phyloP scores from a whole-genome alignment of 257 asterid species.

The Ophiorrhiza pumila region DNA sequence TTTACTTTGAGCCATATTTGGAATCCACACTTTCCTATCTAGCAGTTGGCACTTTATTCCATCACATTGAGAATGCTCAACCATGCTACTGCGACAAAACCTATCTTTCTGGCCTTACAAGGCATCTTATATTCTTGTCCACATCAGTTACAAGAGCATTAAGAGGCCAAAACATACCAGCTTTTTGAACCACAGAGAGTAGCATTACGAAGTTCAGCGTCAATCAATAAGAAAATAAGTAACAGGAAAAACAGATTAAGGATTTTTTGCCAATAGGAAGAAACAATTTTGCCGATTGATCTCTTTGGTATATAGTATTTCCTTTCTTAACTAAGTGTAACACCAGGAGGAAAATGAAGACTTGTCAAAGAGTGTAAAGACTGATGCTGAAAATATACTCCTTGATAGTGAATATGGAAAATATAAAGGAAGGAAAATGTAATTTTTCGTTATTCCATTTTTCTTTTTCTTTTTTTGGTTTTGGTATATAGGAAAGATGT shows the following conservation, averaged over 20 bases:
- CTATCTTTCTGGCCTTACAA: neutral
- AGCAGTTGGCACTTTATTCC: neutral
- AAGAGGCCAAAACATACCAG: neutral
- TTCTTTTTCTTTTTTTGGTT: neutral
- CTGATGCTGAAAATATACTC: neutral
- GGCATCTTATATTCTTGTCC: neutral
- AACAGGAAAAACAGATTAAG: neutral
- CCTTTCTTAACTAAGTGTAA: neutral
- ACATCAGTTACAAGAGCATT: neutral
- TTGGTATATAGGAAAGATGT: neutral
- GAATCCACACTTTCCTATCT: neutral
- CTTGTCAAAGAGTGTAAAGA: neutral
- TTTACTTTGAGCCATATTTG: neutral
- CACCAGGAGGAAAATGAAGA: too few species aligned
- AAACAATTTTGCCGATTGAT: neutral
- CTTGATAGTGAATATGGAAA: neutral
- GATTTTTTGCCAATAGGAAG: neutral
- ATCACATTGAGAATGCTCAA: neutral
- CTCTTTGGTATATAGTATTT: neutral
- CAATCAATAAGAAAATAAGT: neutral
- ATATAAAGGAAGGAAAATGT: neutral
- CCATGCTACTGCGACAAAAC: neutral
- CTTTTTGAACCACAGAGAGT: neutral
- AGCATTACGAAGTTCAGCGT: neutral
- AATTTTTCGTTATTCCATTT: neutral